These are phyloP conservation scores for Apostasia shenzhenica DNA, from an alignment of 106 monocot species.

Conservation along the genomic window DNA sequence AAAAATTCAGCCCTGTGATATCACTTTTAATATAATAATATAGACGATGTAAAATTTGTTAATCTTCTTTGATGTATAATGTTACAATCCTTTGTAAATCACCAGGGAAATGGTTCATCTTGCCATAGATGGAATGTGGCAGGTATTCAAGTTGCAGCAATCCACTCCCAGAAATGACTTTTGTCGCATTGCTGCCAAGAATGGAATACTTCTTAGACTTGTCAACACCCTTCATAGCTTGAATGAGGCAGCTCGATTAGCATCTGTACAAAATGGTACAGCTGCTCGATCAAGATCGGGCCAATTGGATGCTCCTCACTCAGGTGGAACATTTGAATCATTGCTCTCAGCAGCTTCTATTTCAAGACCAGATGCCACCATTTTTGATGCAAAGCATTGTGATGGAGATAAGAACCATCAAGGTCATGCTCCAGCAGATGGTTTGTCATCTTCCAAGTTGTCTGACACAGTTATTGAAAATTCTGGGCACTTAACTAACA, in stretches of 20 bases:
- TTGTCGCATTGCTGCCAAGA: slow-evolving; percentile 90
- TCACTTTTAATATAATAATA: no score
- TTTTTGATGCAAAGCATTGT: slow-evolving; percentile 30
- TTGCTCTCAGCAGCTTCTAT: neutral
- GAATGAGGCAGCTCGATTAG: slow-evolving; percentile 80
- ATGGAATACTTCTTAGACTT: slow-evolving; percentile 77
- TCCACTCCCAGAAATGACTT: slow-evolving; percentile 74
- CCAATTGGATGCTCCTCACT: slow-evolving; percentile 33
- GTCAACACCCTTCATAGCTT: slow-evolving; percentile 85
- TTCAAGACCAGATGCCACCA: neutral
- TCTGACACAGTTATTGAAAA: slow-evolving; percentile 33
- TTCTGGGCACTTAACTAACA: slow-evolving; percentile 6
- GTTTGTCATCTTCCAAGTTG: slow-evolving; percentile 27
- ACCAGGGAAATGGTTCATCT: slow-evolving; percentile 93
- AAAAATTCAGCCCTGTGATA: no score
- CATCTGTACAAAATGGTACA: slow-evolving; percentile 47
- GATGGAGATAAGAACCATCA: slow-evolving; percentile 31
- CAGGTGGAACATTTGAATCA: neutral
- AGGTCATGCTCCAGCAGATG: slow-evolving; percentile 16
- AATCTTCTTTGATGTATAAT: neutral
- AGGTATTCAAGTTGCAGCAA: slow-evolving; percentile 86
- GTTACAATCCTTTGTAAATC: slow-evolving; percentile 3
- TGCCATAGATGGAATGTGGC: slow-evolving; percentile 93
- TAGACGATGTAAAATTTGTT: neutral
- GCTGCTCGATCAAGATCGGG: slow-evolving; percentile 55